A percentile compares a stretch with the other conserved stretches of the same genome.
Conservation (phyloP, 75 land plant species). For the Pinus taeda region DNA sequence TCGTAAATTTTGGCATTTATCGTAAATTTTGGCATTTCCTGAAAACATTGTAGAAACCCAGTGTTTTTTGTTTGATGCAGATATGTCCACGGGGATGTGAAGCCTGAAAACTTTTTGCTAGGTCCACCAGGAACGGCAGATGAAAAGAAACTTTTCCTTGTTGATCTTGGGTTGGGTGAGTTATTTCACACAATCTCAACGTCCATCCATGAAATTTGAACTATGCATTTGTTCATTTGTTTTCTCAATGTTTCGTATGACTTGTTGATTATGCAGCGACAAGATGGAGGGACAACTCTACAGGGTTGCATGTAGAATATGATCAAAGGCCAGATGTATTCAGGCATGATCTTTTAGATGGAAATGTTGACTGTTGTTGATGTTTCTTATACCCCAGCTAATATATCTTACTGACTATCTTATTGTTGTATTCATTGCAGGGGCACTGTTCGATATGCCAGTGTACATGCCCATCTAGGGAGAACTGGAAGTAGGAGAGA, state of each 20-base stretch:
- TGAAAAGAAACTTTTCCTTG: slow-evolving; percentile 91
- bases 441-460: slow-evolving; percentile 97
- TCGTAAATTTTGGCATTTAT: neutral
- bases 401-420: neutral
- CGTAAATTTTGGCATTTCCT: neutral
- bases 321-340: slow-evolving; percentile 98
- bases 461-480: slow-evolving; percentile 98
- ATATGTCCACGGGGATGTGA: slow-evolving; percentile 98
- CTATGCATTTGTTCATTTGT: neutral
- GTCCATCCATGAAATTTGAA: neutral
- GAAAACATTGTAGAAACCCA: neutral
- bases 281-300: slow-evolving; percentile 76
- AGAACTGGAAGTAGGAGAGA: slow-evolving; percentile 96
- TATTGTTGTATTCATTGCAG: slow-evolving; percentile 26
- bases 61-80: slow-evolving; percentile 18
- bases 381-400: neutral
- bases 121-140: slow-evolving; percentile 89
- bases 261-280: slow-evolving; percentile 60
- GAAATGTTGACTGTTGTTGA: slow-evolving; percentile 6
- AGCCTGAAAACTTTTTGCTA: slow-evolving; percentile 94
- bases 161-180: slow-evolving; percentile 92
- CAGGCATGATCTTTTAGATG: slow-evolving; percentile 34
- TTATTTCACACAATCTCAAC: neutral
- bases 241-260: neutral
- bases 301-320: slow-evolving; percentile 88